These are phyloP conservation scores for Aaosphaeria pasadenensis DNA, from an alignment of 2,329 filamentous ascomycete genomes.

Conservation along the genomic window DNA sequence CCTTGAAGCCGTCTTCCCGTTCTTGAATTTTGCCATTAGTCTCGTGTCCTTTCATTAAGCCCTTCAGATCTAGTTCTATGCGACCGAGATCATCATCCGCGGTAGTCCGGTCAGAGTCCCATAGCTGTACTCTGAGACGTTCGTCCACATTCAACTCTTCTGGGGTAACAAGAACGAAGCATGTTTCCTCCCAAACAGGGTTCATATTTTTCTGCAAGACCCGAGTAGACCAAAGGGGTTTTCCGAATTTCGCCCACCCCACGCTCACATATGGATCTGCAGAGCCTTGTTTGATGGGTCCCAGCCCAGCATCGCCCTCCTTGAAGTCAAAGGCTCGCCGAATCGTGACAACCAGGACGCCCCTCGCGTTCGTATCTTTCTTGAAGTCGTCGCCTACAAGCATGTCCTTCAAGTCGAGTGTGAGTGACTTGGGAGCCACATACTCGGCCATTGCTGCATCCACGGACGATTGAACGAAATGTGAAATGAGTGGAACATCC, in stretches of 20 bases:
- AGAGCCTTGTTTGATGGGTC: constrained; percentile 57
- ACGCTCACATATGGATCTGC: constrained; percentile 71
- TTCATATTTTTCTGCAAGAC: constrained; percentile 64
- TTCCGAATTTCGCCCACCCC: constrained; percentile 76
- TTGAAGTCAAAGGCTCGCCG: constrained; percentile 69
- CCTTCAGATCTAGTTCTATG: constrained; percentile 66
- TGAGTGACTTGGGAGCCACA: constrained; percentile 72
- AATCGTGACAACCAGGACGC: constrained; percentile 65
- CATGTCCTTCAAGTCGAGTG: constrained; percentile 73
- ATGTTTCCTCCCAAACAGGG: constrained; percentile 69
- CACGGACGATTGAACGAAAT: constrained; percentile 71
- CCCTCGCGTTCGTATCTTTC: constrained; percentile 65
- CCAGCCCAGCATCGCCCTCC: constrained; percentile 63
- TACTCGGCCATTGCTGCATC: constrained; percentile 73
- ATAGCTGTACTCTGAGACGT: constrained; percentile 66
- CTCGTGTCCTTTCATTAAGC: constrained; percentile 58
- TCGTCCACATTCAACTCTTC: constrained; percentile 72
- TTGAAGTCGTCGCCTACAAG: constrained; percentile 76
- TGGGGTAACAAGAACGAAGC: constrained; percentile 65
- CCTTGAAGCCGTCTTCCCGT: constrained; percentile 63
- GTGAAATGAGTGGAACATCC: constrained; percentile 71
- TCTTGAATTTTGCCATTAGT: constrained; percentile 62
- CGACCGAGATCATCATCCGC: constrained; percentile 73
- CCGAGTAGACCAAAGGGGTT: constrained; percentile 64
- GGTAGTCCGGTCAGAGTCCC: constrained; percentile 71